phyloP scores from a whole-genome alignment of 2,329 filamentous ascomycete genomes.

The Tolypocladium capitatum region DNA sequence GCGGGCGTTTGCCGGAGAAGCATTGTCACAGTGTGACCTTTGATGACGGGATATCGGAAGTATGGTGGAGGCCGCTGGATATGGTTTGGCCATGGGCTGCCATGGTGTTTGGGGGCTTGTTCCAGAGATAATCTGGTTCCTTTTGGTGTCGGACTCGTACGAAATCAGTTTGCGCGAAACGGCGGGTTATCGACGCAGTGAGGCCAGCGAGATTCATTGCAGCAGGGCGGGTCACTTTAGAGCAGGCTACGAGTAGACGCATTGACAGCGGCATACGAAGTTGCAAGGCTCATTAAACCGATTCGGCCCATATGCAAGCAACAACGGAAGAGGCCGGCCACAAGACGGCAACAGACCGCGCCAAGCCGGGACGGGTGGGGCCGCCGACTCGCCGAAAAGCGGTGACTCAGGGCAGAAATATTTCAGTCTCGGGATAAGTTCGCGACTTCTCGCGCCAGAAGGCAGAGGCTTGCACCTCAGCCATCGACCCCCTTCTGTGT shows the following conservation, averaged over 20 bases:
- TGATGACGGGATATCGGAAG: neutral
- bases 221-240: neutral
- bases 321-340: neutral
- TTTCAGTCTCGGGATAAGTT: constrained; percentile 12
- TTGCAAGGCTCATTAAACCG: no score
- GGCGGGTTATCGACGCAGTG: no score
- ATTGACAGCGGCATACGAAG: no score
- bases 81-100: neutral
- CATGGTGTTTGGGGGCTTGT: neutral
- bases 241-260: no score
- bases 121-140: no score
- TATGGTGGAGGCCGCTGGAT: neutral
- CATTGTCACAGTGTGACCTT: neutral
- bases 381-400: constrained; percentile 10
- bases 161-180: neutral
- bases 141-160: neutral
- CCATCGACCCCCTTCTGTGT: no score
- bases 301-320: no score
- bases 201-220: no score
- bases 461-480: neutral
- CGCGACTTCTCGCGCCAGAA: neutral
- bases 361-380: neutral
- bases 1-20: neutral
- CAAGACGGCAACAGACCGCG: neutral
- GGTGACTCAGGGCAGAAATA: constrained; percentile 28